phyloP scores from a whole-genome alignment of 2,329 filamentous ascomycete species.

The Acrocalymma vagum region DNA sequence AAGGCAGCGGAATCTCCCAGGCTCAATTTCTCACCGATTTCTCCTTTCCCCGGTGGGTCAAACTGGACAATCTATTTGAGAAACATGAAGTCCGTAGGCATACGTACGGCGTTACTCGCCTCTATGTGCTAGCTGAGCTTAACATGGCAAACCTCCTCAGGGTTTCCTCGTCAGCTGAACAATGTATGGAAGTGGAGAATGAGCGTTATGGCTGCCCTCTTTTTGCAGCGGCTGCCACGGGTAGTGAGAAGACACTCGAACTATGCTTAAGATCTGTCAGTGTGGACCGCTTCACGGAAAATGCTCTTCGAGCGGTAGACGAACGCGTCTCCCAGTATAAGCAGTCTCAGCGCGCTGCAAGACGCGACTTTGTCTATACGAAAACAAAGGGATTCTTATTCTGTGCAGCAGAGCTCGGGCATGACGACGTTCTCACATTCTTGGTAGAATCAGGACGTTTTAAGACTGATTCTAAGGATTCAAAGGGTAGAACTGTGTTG shows the following conservation, averaged over 20 bases:
- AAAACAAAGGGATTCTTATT: constrained; percentile 23
- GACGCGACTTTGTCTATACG: constrained; percentile 20
- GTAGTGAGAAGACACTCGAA: constrained; percentile 32
- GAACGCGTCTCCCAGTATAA: constrained; percentile 1
- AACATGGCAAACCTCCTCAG: constrained; percentile 38
- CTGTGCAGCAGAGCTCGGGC: constrained; percentile 30
- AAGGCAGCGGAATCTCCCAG: constrained; percentile 28
- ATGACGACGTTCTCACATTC: constrained; percentile 24
- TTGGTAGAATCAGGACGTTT: constrained; percentile 23
- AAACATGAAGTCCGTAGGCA: constrained; percentile 28
- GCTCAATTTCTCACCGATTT: constrained; percentile 30
- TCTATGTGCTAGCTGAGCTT: constrained; percentile 30
- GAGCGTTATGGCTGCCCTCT: constrained; percentile 46
- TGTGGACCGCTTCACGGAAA: constrained; percentile 19
- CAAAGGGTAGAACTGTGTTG: constrained; percentile 5
- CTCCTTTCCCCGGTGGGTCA: constrained; percentile 36
- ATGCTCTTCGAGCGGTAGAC: constrained; percentile 4
- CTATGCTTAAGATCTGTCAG: constrained; percentile 19
- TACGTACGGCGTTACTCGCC: constrained; percentile 15
- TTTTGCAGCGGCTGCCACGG: constrained; percentile 46
- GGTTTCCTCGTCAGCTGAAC: constrained; percentile 21
- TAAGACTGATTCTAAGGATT: constrained; percentile 18
- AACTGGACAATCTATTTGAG: constrained; percentile 42
- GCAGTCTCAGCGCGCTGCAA: constrained; percentile 7
- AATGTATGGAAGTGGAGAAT: constrained; percentile 25